phyloP scores from a whole-genome alignment of 805 yeast species.

The Pichia ethanolica region DNA sequence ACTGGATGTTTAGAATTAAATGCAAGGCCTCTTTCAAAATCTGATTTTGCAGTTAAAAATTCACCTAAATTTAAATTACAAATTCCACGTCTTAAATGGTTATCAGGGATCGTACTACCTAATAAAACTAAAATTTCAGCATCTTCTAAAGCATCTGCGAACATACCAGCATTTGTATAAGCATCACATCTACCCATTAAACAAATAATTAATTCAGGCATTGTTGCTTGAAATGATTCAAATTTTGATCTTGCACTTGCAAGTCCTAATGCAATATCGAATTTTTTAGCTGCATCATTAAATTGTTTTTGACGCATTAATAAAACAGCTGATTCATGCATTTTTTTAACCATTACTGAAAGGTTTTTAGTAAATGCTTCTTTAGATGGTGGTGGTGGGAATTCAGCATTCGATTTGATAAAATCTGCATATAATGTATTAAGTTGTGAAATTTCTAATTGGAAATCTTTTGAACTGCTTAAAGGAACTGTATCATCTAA shows the following conservation, averaged over 20 bases:
- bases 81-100: constrained; percentile 65
- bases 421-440: constrained; percentile 34
- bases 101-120: constrained; percentile 56
- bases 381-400: constrained; percentile 49
- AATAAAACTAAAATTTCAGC: constrained; percentile 57
- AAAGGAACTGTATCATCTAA: constrained; percentile 17
- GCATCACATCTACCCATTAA: constrained; percentile 70
- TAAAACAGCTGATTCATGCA: constrained; percentile 57
- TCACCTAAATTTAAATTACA: constrained; percentile 56
- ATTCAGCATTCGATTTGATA: constrained; percentile 36
- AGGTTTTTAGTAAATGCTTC: constrained; percentile 49
- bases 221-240: constrained; percentile 65
- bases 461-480: constrained; percentile 17
- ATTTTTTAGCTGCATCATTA: constrained; percentile 56
- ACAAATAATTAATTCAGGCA: constrained; percentile 60
- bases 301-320: constrained; percentile 48
- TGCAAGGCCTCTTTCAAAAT: constrained; percentile 68
- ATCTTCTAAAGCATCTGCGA: constrained; percentile 57
- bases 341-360: constrained; percentile 52
- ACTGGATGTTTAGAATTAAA: constrained; percentile 48
- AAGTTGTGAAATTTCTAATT: constrained; percentile 27
- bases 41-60: constrained; percentile 53
- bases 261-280: constrained; percentile 60
- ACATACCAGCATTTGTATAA: constrained; percentile 45
- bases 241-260: constrained; percentile 61